These are phyloP conservation scores for Ceratocystis ficicola DNA, from an alignment of 2,329 filamentous ascomycete genomes.

Conservation along the genomic window DNA sequence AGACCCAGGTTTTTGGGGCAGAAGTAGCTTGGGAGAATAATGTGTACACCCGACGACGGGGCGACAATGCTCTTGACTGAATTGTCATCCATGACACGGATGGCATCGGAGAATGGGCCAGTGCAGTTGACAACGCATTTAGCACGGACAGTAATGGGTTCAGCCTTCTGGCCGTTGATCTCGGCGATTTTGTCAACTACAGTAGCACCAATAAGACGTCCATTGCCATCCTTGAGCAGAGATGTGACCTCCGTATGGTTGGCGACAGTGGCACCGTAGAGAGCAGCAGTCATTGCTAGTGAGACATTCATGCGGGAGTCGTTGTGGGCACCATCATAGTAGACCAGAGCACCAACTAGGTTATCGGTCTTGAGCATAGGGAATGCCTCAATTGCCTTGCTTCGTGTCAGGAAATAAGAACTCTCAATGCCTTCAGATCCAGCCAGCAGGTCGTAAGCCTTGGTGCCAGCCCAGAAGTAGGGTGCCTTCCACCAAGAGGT, in stretches of 20 bases:
- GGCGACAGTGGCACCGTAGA: slow-evolving; percentile 71
- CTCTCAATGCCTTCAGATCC: slow-evolving; percentile 79
- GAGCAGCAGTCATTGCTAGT: slow-evolving; percentile 74
- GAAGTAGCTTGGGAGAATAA: slow-evolving; percentile 79
- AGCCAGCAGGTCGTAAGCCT: slow-evolving; percentile 74
- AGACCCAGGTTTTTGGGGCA: slow-evolving; percentile 76
- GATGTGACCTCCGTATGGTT: slow-evolving; percentile 74
- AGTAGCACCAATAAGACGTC: slow-evolving; percentile 59
- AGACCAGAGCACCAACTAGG: slow-evolving; percentile 70
- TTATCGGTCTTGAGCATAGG: slow-evolving; percentile 76
- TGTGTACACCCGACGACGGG: slow-evolving; percentile 72
- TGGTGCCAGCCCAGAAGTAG: slow-evolving; percentile 66
- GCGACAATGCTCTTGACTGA: slow-evolving; percentile 65
- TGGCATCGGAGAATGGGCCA: slow-evolving; percentile 74
- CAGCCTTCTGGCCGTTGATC: slow-evolving; percentile 44
- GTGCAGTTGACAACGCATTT: slow-evolving; percentile 82
- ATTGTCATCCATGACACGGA: slow-evolving; percentile 73
- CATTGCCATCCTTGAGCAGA: slow-evolving; percentile 60
- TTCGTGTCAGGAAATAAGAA: slow-evolving; percentile 77
- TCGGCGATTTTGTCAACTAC: slow-evolving; percentile 59
- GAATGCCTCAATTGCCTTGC: slow-evolving; percentile 75
- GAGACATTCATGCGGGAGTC: slow-evolving; percentile 89
- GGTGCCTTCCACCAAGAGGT: slow-evolving; percentile 67
- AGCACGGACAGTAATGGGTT: slow-evolving; percentile 60
- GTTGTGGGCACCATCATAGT: slow-evolving; percentile 87